These are phyloP conservation scores for Alternaria hordeiaustralica DNA, from an alignment of 2,329 filamentous ascomycete species.

Conservation along the genomic window DNA sequence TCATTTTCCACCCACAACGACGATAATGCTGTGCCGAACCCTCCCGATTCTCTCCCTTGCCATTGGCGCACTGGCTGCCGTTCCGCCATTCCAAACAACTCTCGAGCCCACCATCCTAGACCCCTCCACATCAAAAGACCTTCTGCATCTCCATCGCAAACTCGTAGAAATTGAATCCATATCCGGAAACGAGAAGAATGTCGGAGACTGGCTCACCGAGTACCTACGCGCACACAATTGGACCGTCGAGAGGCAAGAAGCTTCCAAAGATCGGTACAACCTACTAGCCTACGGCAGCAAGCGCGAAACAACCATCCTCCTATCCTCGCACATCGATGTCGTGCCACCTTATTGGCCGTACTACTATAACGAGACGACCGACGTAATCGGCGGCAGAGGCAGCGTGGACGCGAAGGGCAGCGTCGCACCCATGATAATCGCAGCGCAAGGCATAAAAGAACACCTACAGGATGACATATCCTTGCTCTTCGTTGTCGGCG, in stretches of 20 bases:
- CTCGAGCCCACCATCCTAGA: constrained; percentile 25
- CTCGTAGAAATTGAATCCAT: constrained; percentile 79
- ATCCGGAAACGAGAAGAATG: constrained; percentile 69
- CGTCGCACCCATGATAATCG: constrained; percentile 76
- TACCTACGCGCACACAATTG: constrained; percentile 69
- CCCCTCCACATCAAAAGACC: constrained; percentile 44
- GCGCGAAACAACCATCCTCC: constrained; percentile 65
- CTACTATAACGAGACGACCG: constrained; percentile 57
- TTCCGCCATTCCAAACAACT: constrained; percentile 1
- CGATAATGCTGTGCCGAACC: constrained; percentile 22
- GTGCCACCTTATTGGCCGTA: constrained; percentile 74
- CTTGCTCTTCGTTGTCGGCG: constrained; percentile 74
- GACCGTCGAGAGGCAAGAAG: constrained; percentile 66
- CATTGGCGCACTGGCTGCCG: constrained; percentile 14
- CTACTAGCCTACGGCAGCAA: constrained; percentile 70
- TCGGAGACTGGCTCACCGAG: constrained; percentile 71
- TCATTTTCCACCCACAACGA: too few species aligned
- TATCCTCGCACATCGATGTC: constrained; percentile 83
- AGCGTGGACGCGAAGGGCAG: constrained; percentile 67
- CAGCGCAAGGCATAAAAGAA: constrained; percentile 62
- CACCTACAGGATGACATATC: constrained; percentile 54
- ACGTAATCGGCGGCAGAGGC: constrained; percentile 72
- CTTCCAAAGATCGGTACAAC: constrained; percentile 68
- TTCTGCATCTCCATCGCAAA: constrained; percentile 76
- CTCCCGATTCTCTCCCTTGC: constrained; percentile 22